Base-by-base conservation (phyloP, 352 stramenopile species). In the Pseudoperonospora humuli region DNA sequence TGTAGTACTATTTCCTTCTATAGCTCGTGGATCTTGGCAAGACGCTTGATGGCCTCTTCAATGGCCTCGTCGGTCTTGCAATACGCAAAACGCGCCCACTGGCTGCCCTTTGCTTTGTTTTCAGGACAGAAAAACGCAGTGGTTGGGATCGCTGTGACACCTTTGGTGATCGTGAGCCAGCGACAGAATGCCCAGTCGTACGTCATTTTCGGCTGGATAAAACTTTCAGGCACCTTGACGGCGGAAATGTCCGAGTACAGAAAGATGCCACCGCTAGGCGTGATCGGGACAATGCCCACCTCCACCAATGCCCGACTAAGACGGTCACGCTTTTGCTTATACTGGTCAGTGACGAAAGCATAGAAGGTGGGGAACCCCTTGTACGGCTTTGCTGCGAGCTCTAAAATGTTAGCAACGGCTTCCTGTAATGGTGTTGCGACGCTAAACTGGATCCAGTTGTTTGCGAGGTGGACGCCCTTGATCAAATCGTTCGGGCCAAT, bases 31-130 rank as follows among this genome's bases (percentile, higher is more conserved):
- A 72, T 35, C 36, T 54, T 63, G 9, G 40, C 57, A 11, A 90
- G 64, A 25, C 78, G 78, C 49, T 65, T 66, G 50, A 90, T 95
- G 42, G 91, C 91, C 40, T 93, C 71, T 15, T 69, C 55, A 23
- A 97, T 76, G n/a, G 84, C 92, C 24, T 95, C 78, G 47, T 98
- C 93, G 24, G 84, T 96, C 74, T 98, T 98, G 75, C 93, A 98
- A 69, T 96, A 98, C 23, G 91, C 91, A 54, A 98, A 97, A 34
- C 93, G 86, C 3, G 79, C 88, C 58, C 86, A 82, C 24, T 79
- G 61, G 44, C 78, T 69, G 27, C 75, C 78, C 20, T 82, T 61
- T 7, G 47, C 38, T 31, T 93, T 85, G 60, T 95, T 95, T 24
- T 63, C 70, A 15, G 63, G 21, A 35, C 70, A 82, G 48, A 97